Percentiles rank a stretch among this genome's conserved stretches.
Conservation (phyloP, 75 land plant genomes). For the Chamaecyparis obtusa region DNA sequence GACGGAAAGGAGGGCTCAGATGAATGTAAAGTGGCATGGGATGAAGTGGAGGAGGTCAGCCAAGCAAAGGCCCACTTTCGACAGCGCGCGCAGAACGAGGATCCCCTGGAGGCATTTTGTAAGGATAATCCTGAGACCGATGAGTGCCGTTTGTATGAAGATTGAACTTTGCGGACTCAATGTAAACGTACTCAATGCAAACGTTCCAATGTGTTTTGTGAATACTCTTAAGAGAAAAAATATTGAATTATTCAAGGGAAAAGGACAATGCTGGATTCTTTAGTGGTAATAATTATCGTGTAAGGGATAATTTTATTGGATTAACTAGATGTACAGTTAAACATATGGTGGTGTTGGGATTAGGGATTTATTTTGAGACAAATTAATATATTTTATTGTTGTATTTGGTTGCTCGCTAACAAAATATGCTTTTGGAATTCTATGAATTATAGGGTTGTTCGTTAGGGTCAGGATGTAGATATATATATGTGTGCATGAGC, state of each 20-base stretch:
- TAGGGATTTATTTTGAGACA: neutral
- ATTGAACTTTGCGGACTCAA: constrained; percentile 11
- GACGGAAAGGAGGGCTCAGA: constrained; percentile 47
- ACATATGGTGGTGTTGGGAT: neutral
- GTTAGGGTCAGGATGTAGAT: neutral
- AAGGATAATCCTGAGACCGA: constrained; percentile 59
- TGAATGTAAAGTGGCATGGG: constrained; percentile 84
- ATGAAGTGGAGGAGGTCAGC: constrained; percentile 82
- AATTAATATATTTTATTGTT: neutral
- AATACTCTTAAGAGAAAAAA: neutral
- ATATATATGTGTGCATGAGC: too few species aligned
- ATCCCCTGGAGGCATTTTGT: constrained; percentile 59
- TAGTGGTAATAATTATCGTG: too few species aligned
- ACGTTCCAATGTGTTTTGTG: neutral
- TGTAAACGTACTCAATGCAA: neutral
- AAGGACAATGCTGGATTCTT: too few species aligned
- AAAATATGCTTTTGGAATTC: too few species aligned
- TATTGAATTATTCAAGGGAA: too few species aligned
- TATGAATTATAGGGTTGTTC: neutral
- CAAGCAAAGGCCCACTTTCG: constrained; percentile 70
- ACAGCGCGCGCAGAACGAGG: constrained; percentile 31
- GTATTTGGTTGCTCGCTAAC: neutral
- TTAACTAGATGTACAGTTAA: neutral
- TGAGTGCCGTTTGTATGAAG: constrained; percentile 61
- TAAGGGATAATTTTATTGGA: neutral